Conservation (phyloP, 345 rosid species). For the Cardiospermum halicacabum region DNA sequence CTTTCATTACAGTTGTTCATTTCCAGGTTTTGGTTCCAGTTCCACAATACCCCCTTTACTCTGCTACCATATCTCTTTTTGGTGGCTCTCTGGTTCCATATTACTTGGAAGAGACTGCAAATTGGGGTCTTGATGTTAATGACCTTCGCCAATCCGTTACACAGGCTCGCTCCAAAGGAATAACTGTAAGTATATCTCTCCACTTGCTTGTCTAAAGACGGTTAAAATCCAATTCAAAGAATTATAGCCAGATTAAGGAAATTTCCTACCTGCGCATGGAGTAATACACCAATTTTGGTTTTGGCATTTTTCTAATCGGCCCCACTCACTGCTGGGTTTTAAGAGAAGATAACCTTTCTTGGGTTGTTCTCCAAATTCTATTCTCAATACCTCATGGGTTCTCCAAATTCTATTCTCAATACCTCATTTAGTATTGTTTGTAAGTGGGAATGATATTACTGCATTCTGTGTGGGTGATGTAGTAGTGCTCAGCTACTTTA, state of each 20-base stretch:
- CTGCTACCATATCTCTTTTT: constrained; percentile 77
- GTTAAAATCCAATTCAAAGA: constrained; percentile 7
- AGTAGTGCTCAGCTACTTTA: not conserved
- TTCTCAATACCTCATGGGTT: too few species aligned
- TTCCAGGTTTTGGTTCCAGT: constrained; percentile 89
- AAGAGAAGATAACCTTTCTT: not conserved
- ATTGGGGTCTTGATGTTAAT: constrained; percentile 91
- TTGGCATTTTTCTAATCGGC: not conserved
- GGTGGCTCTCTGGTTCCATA: constrained; percentile 98
- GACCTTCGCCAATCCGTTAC: constrained; percentile 77
- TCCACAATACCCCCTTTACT: constrained; percentile 98
- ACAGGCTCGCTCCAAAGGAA: constrained; percentile 76
- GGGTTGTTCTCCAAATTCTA: constrained; percentile 8
- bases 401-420: constrained; percentile 1
- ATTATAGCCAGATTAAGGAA: constrained; percentile 4
- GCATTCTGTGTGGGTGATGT: not conserved
- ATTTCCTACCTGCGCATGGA: not conserved
- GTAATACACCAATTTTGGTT: not conserved
- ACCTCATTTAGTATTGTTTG: constrained; percentile 2
- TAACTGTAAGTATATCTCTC: constrained; percentile 54
- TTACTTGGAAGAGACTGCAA: constrained; percentile 87
- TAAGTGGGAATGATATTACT: constrained; percentile 8
- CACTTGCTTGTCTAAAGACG: constrained; percentile 12
- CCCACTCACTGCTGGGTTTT: not conserved
- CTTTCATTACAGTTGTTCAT: constrained; percentile 1